Evolutionary conservation across 2,329 filamentous ascomycete species (phyloP), one percentile per base, ranked within the genome.

Genomic region (Periglandula ipomoeae): DNA sequence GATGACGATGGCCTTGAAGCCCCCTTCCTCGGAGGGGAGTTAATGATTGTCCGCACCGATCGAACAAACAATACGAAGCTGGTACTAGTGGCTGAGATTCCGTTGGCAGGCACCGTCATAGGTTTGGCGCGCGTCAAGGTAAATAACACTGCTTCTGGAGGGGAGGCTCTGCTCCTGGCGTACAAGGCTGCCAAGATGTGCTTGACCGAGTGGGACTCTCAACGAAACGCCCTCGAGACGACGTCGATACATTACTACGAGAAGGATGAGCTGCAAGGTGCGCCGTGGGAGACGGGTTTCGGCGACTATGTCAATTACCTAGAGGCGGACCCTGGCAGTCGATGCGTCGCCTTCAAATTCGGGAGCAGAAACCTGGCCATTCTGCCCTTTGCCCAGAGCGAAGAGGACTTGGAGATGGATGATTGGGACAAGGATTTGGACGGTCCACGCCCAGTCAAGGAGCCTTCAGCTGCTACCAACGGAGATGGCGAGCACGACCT

Each of bases 201-300:
- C 66, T 74, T 98, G 65, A 76, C 95, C 49, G 88, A 96, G 70
- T 98, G 93, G 93, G 88, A 97, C 63, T 82, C 88, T 8, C 81
- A 85, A 63, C 82, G 81, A 56, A 77, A 87, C 66, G 79, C 80
- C 46, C 82, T 97, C 58, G 83, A 85, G 58, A 97, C 91, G 47
- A 81, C 93, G 54, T 97, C 91, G 46, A 91, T 98, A 59, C 93
- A 98, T 71, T 97, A 90, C 74, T 98, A 97, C 69, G 93, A 98
- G 66, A 87, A 93, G 64, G 90, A 96, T 61, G 90, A 95, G 62
- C 73, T 91, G 53, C 81, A 85, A 56, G 82, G 85, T 47, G 85
- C 81, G 53, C 90, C 91, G 0, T 96, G 89, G 85, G 82, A 85
- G 45, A 78, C 85, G 46, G 79, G 85, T 48, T 70, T 94, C 59